Percentiles rank a stretch among this genome's conserved stretches.
Conservation (phyloP, 1,284 basidiomycete genomes). For the Moesziomyces sp. region DNA sequence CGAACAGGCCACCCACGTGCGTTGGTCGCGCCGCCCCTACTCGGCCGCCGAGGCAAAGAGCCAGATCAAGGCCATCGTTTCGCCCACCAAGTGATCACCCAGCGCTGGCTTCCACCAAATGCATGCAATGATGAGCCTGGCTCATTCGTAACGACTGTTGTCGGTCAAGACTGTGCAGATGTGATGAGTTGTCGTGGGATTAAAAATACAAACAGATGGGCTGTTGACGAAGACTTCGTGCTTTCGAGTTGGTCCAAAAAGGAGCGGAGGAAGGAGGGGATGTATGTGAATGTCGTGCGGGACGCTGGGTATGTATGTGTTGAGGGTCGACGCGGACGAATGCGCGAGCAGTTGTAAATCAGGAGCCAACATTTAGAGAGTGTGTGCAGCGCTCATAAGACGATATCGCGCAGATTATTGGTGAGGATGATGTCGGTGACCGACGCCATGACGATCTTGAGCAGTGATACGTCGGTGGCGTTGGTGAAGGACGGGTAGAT, state of each 20-base stretch:
- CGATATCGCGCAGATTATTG: constrained; percentile 47
- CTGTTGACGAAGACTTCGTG: neutral
- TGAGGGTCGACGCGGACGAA: neutral
- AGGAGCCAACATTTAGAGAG: neutral
- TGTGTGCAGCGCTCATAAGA: constrained; percentile 11
- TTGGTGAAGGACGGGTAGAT: constrained; percentile 89
- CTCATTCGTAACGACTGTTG: too few species aligned
- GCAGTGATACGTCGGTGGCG: constrained; percentile 89
- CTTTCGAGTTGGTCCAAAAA: neutral
- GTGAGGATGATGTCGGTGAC: constrained; percentile 62
- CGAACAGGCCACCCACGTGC: constrained; percentile 75
- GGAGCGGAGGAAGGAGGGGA: neutral
- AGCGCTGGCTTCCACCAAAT: neutral
- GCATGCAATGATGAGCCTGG: neutral
- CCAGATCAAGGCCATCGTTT: constrained; percentile 73
- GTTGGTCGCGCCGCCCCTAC: constrained; percentile 73
- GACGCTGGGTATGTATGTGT: neutral
- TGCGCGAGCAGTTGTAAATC: neutral
- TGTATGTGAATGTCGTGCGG: neutral
- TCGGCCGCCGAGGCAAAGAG: constrained; percentile 74
- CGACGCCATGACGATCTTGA: constrained; percentile 85
- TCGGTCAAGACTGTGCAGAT: neutral
- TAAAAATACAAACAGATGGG: neutral
- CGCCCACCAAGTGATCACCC: neutral
- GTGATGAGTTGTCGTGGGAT: neutral